A percentile compares a stretch with the other conserved stretches of the same genome.
These are phyloP conservation scores for Ulota crispa DNA, from an alignment of 225 moss, liverwort and hornwort genomes.

Conservation along the genomic window DNA sequence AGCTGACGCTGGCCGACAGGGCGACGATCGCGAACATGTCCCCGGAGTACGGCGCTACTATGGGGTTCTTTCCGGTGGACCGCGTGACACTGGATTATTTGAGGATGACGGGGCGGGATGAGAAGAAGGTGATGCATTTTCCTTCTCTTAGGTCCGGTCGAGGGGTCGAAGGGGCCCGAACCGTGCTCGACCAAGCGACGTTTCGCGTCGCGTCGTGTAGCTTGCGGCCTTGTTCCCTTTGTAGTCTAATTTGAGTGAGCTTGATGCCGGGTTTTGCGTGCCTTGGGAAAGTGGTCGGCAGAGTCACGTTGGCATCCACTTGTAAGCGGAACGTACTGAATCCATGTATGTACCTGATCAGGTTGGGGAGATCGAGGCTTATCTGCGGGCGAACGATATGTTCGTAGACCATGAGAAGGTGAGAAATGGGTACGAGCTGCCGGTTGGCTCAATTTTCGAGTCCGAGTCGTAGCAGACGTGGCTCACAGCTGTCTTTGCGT, in stretches of 20 bases:
- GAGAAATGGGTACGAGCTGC: neutral
- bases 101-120: conserved; percentile 85
- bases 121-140: conserved; percentile 59
- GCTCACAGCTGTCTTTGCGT: neutral
- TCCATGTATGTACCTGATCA: conserved; percentile 23
- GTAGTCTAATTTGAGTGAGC: neutral
- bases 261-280: conserved; percentile 4
- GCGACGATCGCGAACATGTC: conserved; percentile 99
- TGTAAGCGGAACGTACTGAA: conserved; percentile 12
- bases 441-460: neutral
- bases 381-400: conserved; percentile 83
- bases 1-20: conserved; percentile 85
- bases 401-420: conserved; percentile 85
- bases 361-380: conserved; percentile 86
- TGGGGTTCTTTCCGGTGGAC: conserved; percentile 98
- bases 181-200: neutral
- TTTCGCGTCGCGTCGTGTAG: conserved; percentile 9
- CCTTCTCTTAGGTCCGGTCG: neutral
- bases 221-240: neutral
- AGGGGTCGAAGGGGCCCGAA: neutral
- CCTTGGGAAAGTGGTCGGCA: neutral
- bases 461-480: neutral
- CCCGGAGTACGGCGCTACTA: conserved; percentile 97
- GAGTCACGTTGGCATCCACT: neutral
- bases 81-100: conserved; percentile 76